Evolutionary conservation across 257 asterid species (phyloP).

Genomic region (Capsicum chinense): DNA sequence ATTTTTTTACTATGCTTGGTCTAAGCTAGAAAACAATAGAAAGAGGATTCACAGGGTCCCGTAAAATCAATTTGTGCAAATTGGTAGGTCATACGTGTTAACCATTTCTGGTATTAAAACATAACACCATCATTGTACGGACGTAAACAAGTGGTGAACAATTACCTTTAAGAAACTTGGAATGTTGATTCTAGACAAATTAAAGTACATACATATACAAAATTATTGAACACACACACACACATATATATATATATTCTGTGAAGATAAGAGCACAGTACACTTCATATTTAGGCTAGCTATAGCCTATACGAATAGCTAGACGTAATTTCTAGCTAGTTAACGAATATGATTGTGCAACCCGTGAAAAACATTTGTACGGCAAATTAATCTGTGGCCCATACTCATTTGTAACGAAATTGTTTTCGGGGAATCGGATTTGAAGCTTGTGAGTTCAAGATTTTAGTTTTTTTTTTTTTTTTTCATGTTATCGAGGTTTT

Average conservation of each 20-base stretch:
- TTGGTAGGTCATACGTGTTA: slow-evolving; percentile 1
- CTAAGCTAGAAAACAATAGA: neutral
- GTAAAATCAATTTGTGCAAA: neutral
- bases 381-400: neutral
- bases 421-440: neutral
- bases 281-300: neutral
- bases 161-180: slow-evolving; percentile 42
- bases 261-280: neutral
- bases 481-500: neutral
- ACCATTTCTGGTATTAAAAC: neutral
- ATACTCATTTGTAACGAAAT: neutral
- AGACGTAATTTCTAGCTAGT: slow-evolving; percentile 3
- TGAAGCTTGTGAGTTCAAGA: neutral
- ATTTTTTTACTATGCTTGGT: too few relatives aligned
- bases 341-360: neutral
- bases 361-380: slow-evolving; percentile 18
- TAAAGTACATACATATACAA: neutral
- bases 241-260: neutral
- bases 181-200: slow-evolving; percentile 33
- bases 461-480: neutral
- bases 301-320: neutral
- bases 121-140: slow-evolving; percentile 47
- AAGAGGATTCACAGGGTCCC: neutral
- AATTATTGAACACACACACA: neutral
- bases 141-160: slow-evolving; percentile 33